Evolutionary conservation across 352 stramenopile species (phyloP), one percentile per base, ranked within the genome.

Genomic region (Phytopythium aichiense): DNA sequence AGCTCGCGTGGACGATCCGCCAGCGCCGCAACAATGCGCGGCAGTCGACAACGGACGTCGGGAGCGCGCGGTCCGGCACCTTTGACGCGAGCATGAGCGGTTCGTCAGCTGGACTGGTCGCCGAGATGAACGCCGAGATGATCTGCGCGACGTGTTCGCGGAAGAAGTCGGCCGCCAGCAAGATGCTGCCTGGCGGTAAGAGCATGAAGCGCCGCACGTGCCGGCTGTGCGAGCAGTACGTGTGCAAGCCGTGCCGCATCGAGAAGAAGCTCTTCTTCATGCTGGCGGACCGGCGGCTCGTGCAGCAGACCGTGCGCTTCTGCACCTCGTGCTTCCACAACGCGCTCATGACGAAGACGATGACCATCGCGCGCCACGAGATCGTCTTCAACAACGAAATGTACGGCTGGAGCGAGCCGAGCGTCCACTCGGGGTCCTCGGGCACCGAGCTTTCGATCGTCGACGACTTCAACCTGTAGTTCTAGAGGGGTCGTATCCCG

Each of bases 191-290:
- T 18, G 38, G 50, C 7, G 33, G 58, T 35, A 59, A 49, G 53
- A 59, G 35, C 53, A 31, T 59, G 35, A 63, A 60, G 16, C 62
- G 62, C 37, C 58, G 68, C 40, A 68, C 60, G 45, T 74, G 66
- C 35, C 52, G 60, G 15, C 50, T 66, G 23, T 74, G 68, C 42
- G 59, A 22, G 7, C 46, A 55, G 31, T 66, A 72, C 42, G 58
- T 71, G 12, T 73, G 68, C 40, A 61, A 51, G 31, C 38, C 30
- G 2, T 76, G 65, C 40, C 61, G 66, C n/a, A 64, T 66, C 33
- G 61, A 72, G 11, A 64, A 65, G 49, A 67, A 63, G 46, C 45
- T 71, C 25, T 59, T 68, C 51, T 73, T 76, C 48, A 58, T 74
- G 60, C 25, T 64, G 28, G 30, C 43, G 8, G 68, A 74, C 53